Evolutionary conservation across 2,329 filamentous ascomycete genomes (phyloP).

Genomic region (Ceratocystis colombiana): DNA sequence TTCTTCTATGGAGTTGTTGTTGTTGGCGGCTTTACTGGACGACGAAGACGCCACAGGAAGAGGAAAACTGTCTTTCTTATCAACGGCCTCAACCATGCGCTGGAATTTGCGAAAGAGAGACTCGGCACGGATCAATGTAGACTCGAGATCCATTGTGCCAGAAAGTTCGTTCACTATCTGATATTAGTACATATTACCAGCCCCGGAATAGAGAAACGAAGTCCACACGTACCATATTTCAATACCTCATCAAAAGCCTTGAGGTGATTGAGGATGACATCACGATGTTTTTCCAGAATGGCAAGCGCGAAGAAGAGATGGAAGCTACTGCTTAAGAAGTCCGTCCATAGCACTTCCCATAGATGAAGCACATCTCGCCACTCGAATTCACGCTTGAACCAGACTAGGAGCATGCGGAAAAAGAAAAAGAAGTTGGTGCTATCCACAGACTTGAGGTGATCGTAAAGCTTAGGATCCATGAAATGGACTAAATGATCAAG

Average conservation of each 20-base stretch:
- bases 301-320: constrained; percentile 90
- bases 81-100: constrained; percentile 77
- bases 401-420: constrained; percentile 96
- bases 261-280: constrained; percentile 90
- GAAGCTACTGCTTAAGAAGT: constrained; percentile 78
- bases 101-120: constrained; percentile 80
- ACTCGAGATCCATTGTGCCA: constrained; percentile 79
- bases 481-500: constrained; percentile 93
- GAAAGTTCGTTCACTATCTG: constrained; percentile 84
- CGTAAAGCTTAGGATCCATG: constrained; percentile 89
- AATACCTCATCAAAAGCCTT: constrained; percentile 93
- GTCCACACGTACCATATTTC: constrained; percentile 65
- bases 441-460: constrained; percentile 79
- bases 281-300: constrained; percentile 89
- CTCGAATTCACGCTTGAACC: constrained; percentile 95
- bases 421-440: constrained; percentile 99
- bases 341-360: constrained; percentile 93
- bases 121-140: constrained; percentile 79
- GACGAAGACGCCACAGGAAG: constrained; percentile 27
- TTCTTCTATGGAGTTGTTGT: constrained; percentile 32
- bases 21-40: constrained; percentile 23
- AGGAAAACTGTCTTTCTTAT: constrained; percentile 83
- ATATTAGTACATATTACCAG: constrained; percentile 14
- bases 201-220: no score
- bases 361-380: constrained; percentile 78